These are phyloP conservation scores for Caryopteris hybrid DNA, from an alignment of 305 asterid species.

Conservation along the genomic window DNA sequence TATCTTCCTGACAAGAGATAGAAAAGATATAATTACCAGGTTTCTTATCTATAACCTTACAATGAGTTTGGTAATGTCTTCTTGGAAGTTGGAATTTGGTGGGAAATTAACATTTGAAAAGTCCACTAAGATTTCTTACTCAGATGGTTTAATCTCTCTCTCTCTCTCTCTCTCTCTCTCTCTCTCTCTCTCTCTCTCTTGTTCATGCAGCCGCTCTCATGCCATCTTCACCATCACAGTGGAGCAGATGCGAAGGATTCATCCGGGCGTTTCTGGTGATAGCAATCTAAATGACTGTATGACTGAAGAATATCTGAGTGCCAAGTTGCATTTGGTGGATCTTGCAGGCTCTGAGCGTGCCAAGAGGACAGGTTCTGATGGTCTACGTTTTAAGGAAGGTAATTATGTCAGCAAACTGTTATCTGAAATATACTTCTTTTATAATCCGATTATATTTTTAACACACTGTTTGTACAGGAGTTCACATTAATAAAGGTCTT, in stretches of 20 bases:
- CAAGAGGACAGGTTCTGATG: constrained; percentile 98
- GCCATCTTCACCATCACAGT: constrained; percentile 95
- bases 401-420: constrained; percentile 1
- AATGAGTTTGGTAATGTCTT: background rate
- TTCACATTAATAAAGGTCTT: constrained; percentile 97
- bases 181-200: too few relatives aligned
- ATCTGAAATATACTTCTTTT: constrained; percentile 12
- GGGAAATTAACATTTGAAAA: background rate
- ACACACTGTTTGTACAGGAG: constrained; percentile 57
- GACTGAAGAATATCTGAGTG: constrained; percentile 94
- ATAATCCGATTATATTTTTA: too few relatives aligned
- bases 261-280: constrained; percentile 39
- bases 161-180: background rate
- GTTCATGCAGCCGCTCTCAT: constrained; percentile 86
- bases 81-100: background rate
- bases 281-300: constrained; percentile 61
- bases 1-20: too few relatives aligned
- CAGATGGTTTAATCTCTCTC: too few relatives aligned
- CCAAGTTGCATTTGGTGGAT: constrained; percentile 98
- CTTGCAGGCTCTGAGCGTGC: constrained; percentile 99
- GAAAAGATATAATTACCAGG: background rate
- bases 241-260: constrained; percentile 83
- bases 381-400: constrained; percentile 99
- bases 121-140: background rate
- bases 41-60: constrained; percentile 5